These are phyloP conservation scores for Lachnellula arida DNA, from an alignment of 2,329 filamentous ascomycete genomes.

Conservation along the genomic window DNA sequence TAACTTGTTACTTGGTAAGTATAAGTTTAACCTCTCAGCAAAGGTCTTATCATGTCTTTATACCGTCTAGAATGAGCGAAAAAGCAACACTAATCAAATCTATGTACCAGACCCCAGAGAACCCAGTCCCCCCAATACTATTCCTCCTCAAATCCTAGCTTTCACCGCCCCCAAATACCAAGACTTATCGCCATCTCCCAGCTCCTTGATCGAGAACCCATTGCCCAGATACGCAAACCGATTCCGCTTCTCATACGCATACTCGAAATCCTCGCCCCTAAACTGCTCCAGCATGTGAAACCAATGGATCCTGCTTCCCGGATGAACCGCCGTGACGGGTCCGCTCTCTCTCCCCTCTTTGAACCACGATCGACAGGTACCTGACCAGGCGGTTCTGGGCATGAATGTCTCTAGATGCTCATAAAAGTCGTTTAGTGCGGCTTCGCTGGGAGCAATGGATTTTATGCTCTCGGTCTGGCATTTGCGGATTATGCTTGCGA, in stretches of 20 bases:
- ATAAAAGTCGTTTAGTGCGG: constrained; percentile 32
- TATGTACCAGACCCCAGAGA: background rate
- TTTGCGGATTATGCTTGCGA: constrained; percentile 42
- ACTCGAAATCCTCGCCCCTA: constrained; percentile 17
- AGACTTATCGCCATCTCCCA: constrained; percentile 9
- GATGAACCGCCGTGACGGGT: constrained; percentile 10
- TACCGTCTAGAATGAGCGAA: no score
- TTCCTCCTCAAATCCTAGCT: background rate
- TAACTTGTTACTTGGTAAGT: no score
- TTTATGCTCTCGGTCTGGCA: constrained; percentile 38
- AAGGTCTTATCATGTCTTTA: no score
- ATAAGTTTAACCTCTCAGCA: no score
- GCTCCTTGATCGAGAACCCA: constrained; percentile 11
- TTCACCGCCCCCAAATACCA: constrained; percentile 15
- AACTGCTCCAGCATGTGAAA: constrained; percentile 16
- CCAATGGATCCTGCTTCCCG: constrained; percentile 16
- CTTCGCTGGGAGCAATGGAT: constrained; percentile 37
- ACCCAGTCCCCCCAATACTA: background rate
- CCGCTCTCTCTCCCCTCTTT: constrained; percentile 11
- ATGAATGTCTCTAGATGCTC: constrained; percentile 29
- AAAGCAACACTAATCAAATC: background rate
- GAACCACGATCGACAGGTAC: constrained; percentile 19
- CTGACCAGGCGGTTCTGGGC: constrained; percentile 23
- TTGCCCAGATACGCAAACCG: constrained; percentile 17
- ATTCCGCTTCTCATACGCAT: constrained; percentile 1